These are phyloP conservation scores for Davidsoniella virescens DNA, from an alignment of 2,329 filamentous ascomycete genomes.

Conservation along the genomic window DNA sequence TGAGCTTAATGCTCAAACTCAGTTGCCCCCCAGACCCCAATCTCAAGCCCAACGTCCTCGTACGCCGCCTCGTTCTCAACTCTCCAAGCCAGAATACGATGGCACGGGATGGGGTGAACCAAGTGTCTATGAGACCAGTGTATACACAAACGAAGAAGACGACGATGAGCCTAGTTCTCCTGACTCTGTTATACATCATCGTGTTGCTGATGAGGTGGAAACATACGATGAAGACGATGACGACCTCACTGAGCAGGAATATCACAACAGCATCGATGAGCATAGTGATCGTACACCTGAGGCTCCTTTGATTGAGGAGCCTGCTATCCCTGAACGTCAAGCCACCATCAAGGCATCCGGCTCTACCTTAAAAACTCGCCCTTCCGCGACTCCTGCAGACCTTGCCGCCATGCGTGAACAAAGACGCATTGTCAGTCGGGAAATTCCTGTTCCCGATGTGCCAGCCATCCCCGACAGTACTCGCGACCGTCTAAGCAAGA, in stretches of 20 bases:
- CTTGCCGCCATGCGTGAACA: slow-evolving; percentile 70
- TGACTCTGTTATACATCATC: slow-evolving; percentile 77
- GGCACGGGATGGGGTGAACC: slow-evolving; percentile 44
- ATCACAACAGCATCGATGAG: slow-evolving; percentile 17
- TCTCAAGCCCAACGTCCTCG: slow-evolving; percentile 23
- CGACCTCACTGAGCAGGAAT: slow-evolving; percentile 20
- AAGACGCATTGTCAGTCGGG: slow-evolving; percentile 68
- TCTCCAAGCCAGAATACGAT: slow-evolving; percentile 47
- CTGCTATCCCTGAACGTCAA: slow-evolving; percentile 59
- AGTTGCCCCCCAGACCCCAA: neutral
- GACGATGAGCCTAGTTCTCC: slow-evolving; percentile 56
- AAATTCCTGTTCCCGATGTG: slow-evolving; percentile 47
- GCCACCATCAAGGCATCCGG: slow-evolving; percentile 83
- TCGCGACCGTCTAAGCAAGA: slow-evolving; percentile 39
- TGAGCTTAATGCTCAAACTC: neutral
- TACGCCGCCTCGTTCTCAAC: slow-evolving; percentile 26
- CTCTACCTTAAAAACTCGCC: slow-evolving; percentile 73
- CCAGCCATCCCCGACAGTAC: slow-evolving; percentile 25
- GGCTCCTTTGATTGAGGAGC: slow-evolving; percentile 35
- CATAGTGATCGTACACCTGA: slow-evolving; percentile 14
- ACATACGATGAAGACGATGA: slow-evolving; percentile 19
- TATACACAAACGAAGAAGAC: slow-evolving; percentile 25
- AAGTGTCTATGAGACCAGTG: slow-evolving; percentile 21
- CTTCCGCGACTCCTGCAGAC: slow-evolving; percentile 77
- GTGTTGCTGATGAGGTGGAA: slow-evolving; percentile 29